These are phyloP conservation scores for Eucalyptus viminalis DNA, from an alignment of 345 rosid species.

Conservation along the genomic window DNA sequence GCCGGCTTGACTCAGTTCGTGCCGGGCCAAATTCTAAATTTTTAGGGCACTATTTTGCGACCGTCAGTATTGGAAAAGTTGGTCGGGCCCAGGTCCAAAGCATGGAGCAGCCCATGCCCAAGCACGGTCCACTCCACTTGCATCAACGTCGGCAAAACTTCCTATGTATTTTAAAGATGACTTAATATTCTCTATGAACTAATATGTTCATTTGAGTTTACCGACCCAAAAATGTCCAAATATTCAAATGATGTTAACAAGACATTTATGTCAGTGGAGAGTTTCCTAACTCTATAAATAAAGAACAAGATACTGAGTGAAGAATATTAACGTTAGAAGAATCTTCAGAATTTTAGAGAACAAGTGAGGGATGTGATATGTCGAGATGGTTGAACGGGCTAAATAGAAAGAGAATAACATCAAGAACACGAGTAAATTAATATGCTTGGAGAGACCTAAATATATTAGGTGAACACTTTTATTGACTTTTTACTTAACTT, in stretches of 20 bases:
- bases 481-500: no score
- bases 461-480: no score
- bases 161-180: neutral
- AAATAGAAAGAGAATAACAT: no score
- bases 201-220: neutral
- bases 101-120: neutral
- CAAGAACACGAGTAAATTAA: neutral
- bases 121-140: neutral
- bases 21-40: no score
- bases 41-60: no score
- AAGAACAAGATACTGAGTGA: no score
- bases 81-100: neutral
- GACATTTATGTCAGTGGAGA: neutral
- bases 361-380: no score
- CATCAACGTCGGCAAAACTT: neutral
- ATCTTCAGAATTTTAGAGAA: no score
- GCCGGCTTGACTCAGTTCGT: no score
- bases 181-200: neutral
- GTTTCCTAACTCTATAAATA: neutral
- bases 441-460: no score
- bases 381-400: neutral
- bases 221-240: neutral
- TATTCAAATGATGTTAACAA: neutral
- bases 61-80: no score
- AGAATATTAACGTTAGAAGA: no score